phyloP scores from a whole-genome alignment of 169 alveolate species.

The Perkinsus marinus region DNA sequence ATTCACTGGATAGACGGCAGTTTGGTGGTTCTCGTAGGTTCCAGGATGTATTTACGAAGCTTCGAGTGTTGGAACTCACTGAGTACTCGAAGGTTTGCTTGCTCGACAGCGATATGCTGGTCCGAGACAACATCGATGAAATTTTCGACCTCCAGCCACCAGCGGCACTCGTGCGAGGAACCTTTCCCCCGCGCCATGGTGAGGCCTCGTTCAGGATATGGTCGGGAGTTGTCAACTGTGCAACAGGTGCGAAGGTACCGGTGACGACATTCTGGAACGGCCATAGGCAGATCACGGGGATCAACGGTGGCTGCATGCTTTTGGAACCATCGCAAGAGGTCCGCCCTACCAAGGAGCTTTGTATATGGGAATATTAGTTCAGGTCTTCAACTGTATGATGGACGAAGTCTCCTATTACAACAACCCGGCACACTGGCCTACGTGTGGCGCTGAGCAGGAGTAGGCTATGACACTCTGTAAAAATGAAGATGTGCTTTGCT shows the following conservation, averaged over 20 bases:
- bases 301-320: neutral
- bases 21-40: neutral
- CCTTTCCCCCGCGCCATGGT: neutral
- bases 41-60: neutral
- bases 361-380: neutral
- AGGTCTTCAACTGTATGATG: neutral
- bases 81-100: neutral
- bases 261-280: neutral
- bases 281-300: neutral
- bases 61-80: neutral
- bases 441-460: neutral
- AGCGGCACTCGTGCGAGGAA: neutral
- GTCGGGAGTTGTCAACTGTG: neutral
- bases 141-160: neutral
- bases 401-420: neutral
- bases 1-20: neutral
- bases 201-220: neutral
- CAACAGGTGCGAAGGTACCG: neutral
- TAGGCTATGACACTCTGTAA: no score
- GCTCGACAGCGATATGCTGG: neutral
- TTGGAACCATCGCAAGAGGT: neutral
- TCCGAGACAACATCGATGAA: neutral
- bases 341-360: neutral
- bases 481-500: neutral
- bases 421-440: neutral